Percentiles rank a stretch among this genome's conserved stretches.
phyloP scores from a whole-genome alignment of 805 yeast genomes.

The baker's yeast (Saccharomyces cerevisiae) region DNA sequence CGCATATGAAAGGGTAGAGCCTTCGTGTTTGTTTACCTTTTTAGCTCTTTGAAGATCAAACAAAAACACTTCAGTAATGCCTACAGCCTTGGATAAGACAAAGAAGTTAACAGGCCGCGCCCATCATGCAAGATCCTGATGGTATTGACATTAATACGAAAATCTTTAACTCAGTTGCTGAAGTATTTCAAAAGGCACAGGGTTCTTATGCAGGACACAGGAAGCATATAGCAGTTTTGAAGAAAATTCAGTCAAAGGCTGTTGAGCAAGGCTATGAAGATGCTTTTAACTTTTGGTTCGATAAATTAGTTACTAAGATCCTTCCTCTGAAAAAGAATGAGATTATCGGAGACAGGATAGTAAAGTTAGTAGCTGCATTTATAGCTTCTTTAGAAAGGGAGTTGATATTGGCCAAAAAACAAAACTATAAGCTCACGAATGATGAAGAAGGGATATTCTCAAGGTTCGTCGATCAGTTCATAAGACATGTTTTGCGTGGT shows the following conservation, averaged over 20 bases:
- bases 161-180: slow-evolving; percentile 45
- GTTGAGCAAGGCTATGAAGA: slow-evolving; percentile 44
- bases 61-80: not conserved
- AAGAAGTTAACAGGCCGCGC: not conserved
- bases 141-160: slow-evolving; percentile 28
- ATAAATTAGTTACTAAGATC: slow-evolving; percentile 54
- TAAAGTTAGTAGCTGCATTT: slow-evolving; percentile 56
- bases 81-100: not conserved
- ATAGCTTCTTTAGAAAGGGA: slow-evolving; percentile 40
- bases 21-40: not conserved
- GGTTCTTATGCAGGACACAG: slow-evolving; percentile 64
- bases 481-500: slow-evolving; percentile 68
- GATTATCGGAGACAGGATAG: slow-evolving; percentile 64
- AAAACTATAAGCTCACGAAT: slow-evolving; percentile 18
- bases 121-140: slow-evolving; percentile 5
- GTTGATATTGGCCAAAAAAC: slow-evolving; percentile 13
- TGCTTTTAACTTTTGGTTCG: slow-evolving; percentile 52
- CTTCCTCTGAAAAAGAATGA: slow-evolving; percentile 64
- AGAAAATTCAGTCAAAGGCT: slow-evolving; percentile 50
- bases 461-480: slow-evolving; percentile 50
- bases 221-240: slow-evolving; percentile 58
- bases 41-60: not conserved
- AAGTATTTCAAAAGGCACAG: slow-evolving; percentile 77
- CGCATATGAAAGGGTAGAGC: not conserved
- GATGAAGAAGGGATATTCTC: slow-evolving; percentile 37